Base-by-base conservation (phyloP, 768 basidiomycete genomes). In the Lentinula sp. region DNA sequence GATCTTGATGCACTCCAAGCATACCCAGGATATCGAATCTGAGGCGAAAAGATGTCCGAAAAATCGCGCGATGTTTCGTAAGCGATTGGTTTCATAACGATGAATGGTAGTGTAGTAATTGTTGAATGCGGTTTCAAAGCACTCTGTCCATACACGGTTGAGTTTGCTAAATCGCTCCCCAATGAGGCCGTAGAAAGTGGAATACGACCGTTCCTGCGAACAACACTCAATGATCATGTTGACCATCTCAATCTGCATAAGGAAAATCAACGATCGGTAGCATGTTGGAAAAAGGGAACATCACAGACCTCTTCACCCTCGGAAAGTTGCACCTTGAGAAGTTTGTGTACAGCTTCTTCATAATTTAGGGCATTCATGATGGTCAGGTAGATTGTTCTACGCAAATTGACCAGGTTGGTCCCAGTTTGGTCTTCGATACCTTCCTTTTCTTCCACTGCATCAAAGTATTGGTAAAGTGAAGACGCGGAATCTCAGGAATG, bases 211-310 rank as follows among this genome's bases (percentile, higher is more conserved):
- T 72, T 98, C 97, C 78, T 99, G 97, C 1, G 97, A 98, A 73
- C 97, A 98, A 90, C 97, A 99, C 69, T 98, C 96, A 73, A 99
- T 91, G 64, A 99, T 85, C 97, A 99, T 99, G 80, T 98, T 98
- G 72, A 92, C 85, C 61, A 99, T 75, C 72, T 98, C 96, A 66
- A 93, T 90, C 93, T 97, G 68, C n/a, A 39, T 50, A n/a, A 6
- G 46, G 10, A 63, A 18, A 57, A 48, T 57, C 32, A 36, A 36
- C 28, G 12, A 35, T 45, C n/a, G n/a, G 57, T 18, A 3, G 18
- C 20, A 39, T 1, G 2, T 16, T 1, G 6, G 46, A 8, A 61
- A 59, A 13, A 16, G 23, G 28, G n/a, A 4, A 6, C 50, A 20
- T 15, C 54, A 73, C 77, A 59, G 69, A 96, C 95, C 87, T 99